Base-by-base conservation (phyloP, 441 rosid species). In the Bruguiera hainesii region DNA sequence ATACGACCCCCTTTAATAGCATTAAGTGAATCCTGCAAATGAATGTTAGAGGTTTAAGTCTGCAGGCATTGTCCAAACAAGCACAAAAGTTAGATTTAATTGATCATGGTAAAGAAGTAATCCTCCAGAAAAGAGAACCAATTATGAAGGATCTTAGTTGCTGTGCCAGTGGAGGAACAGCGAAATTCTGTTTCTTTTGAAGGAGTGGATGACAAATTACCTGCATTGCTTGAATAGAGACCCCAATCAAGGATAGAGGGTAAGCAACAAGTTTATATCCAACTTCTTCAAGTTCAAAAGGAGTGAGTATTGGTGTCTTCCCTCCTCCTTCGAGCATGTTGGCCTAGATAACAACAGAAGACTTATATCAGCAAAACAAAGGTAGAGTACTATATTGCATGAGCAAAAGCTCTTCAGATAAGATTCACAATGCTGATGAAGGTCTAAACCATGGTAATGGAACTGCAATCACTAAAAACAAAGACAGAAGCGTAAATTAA, bases 321-420 rank as follows among this genome's bases (percentile, higher is more conserved):
- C 98, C 98, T 50, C 99, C 96, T 71, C 89, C 97, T 87, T 94
- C 98, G 69, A 88, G 90, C 96, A 89, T 87, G 78, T 85, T 88
- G 75, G 89, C 96, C 97, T 93, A 73, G 73, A 68, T 19, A 60
- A 46, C 28, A 64, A 65, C 28, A 61, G 19, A 69, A 73, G 63
- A 50, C 61, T 56, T 65, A 33, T 48, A 74, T 72, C 63, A 73
- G 73, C 31, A 64, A 60, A 4, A 31, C 52, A 49, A 55, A 25
- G 59, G 18, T 8, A 55, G 58, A 55, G 58, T 55, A 55, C 30
- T 23, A 55, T 11, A 55, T 55, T 55, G 16, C 58, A 23, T 23
- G 16, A 23, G 58, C 16, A 55, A 23, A 55, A 55, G 25, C 16
- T 26, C 58, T 23, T 23, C 29, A 53, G 29, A 53, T 8, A 8